phyloP scores from a whole-genome alignment of 768 basidiomycete species.

The Amanita rimosa region DNA sequence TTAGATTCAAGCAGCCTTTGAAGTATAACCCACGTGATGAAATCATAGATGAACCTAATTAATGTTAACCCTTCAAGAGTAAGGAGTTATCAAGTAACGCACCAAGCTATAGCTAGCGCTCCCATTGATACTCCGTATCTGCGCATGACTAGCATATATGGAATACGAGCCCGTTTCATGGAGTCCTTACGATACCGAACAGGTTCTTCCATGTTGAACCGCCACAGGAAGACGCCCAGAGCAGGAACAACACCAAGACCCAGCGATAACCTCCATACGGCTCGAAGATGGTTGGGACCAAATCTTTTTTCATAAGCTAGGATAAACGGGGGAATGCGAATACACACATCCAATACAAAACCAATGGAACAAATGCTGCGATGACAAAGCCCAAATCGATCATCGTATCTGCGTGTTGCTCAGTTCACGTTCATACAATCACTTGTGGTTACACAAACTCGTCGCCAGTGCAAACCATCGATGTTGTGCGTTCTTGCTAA shows the following conservation, averaged over 20 bases:
- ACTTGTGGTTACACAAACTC: conserved; percentile 32
- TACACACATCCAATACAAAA: conserved; percentile 80
- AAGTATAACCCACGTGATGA: conserved; percentile 50
- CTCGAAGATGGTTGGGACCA: conserved; percentile 67
- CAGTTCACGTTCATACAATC: background rate
- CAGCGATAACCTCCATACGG: conserved; percentile 80
- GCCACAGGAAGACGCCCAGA: conserved; percentile 75
- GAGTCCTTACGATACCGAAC: conserved; percentile 61
- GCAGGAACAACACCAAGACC: conserved; percentile 82
- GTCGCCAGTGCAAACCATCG: conserved; percentile 84
- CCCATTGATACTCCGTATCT: conserved; percentile 70
- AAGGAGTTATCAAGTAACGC: conserved; percentile 4
- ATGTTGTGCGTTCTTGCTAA: conserved; percentile 73
- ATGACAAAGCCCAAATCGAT: conserved; percentile 80
- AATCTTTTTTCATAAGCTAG: conserved; percentile 32
- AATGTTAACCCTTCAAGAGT: background rate
- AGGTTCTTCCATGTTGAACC: conserved; percentile 76
- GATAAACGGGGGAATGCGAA: background rate
- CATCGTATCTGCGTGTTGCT: conserved; percentile 49
- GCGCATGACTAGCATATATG: conserved; percentile 64
- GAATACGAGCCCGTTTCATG: conserved; percentile 66
- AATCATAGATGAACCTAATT: conserved; percentile 64
- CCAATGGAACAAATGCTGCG: conserved; percentile 70
- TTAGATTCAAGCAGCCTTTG: background rate
- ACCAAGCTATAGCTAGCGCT: conserved; percentile 75